phyloP scores from a whole-genome alignment of 441 rosid genomes.

The Pelargonium australe region DNA sequence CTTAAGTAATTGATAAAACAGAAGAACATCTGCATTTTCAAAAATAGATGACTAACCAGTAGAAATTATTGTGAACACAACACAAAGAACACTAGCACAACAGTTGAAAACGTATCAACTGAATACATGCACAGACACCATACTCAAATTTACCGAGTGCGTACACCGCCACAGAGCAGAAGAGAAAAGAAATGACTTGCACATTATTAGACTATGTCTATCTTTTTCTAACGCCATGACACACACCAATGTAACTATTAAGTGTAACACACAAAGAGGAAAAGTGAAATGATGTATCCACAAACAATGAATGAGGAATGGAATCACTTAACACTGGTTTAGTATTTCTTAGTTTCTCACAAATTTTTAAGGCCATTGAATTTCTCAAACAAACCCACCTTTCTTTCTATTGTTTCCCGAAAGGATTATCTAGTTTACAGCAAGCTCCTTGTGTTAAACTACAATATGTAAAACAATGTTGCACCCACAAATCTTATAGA shows the following conservation, averaged over 20 bases:
- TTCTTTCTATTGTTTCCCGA: background rate
- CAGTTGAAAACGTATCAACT: too few species aligned
- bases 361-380: background rate
- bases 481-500: background rate
- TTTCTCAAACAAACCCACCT: background rate
- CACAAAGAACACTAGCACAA: too few species aligned
- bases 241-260: background rate
- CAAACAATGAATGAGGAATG: background rate
- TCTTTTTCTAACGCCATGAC: background rate
- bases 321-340: background rate
- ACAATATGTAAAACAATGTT: background rate
- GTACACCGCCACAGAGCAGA: too few species aligned
- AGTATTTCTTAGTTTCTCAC: background rate
- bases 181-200: background rate
- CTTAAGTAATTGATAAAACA: conserved; percentile 7
- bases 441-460: background rate
- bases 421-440: background rate
- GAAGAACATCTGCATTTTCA: background rate
- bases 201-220: background rate
- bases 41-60: background rate
- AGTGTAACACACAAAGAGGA: background rate
- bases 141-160: too few species aligned
- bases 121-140: too few species aligned
- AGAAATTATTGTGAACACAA: too few species aligned
- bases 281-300: background rate